Conservation (phyloP, 805 yeast genomes). For the Kodamaea jinghongensis region DNA sequence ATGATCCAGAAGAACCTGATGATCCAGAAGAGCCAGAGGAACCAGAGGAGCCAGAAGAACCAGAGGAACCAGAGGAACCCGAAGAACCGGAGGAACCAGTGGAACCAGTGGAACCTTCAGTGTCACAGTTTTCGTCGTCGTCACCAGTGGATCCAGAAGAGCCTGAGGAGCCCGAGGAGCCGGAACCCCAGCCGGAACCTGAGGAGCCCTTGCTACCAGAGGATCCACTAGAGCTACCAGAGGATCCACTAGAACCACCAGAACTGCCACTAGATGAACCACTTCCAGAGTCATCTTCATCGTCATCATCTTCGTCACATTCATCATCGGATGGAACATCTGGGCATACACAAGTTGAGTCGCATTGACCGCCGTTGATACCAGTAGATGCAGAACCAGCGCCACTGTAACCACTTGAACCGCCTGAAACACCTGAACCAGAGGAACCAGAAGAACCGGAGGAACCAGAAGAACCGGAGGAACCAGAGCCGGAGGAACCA, state of each 20-base stretch:
- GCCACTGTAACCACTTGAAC: no score
- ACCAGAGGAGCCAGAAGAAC: slow-evolving; percentile 1
- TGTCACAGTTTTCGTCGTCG: slow-evolving; percentile 9
- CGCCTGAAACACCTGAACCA: no score
- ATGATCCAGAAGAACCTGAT: slow-evolving; percentile 3
- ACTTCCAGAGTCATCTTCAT: slow-evolving; percentile 9
- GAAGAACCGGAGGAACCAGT: not conserved
- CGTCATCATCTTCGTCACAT: slow-evolving; percentile 15
- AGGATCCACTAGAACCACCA: not conserved
- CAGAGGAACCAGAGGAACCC: no score
- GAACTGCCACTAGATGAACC: not conserved
- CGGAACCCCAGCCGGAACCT: slow-evolving; percentile 2
- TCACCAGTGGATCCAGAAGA: slow-evolving; percentile 4
- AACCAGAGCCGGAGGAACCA: slow-evolving; percentile 11
- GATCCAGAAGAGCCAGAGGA: slow-evolving; percentile 2
- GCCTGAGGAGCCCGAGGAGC: slow-evolving; percentile 2
- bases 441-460: slow-evolving; percentile 8
- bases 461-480: slow-evolving; percentile 13
- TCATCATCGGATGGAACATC: slow-evolving; percentile 11
- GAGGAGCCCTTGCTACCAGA: slow-evolving; percentile 2
- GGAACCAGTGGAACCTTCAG: slow-evolving; percentile 4
- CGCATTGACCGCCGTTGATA: slow-evolving; percentile 9
- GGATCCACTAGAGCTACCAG: not conserved
- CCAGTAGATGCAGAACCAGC: slow-evolving; percentile 11
- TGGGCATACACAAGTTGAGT: slow-evolving; percentile 12